Evolutionary conservation across 2,329 filamentous ascomycete genomes (phyloP), one percentile per base, ranked within the genome.

Genomic region (Paecilomyces variotii): DNA sequence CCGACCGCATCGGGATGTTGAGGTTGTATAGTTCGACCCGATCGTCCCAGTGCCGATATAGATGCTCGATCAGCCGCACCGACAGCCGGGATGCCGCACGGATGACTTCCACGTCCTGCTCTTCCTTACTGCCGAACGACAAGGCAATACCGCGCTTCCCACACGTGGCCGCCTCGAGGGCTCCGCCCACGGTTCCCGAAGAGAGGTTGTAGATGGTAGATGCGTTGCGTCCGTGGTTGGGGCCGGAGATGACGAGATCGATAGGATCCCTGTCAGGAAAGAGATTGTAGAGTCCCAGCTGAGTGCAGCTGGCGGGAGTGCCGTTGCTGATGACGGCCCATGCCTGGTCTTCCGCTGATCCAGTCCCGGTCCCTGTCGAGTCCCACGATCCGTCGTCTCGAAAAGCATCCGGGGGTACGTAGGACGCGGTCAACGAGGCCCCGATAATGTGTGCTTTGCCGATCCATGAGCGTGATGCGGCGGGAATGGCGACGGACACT

Each of bases 361-460:
- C 68, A 11, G 19, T 3, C 26, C 30, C n/a, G 30, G n/a, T 14
- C 7, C 14, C 54, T 11, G 28, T 26, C 24, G 30, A 35, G 25
- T 65, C 62, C 87, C 87, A 74, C 49, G 70, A 68, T 57, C 88
- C 84, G 54, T 84, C 82, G 61, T 80, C 71, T 58, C 73, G 73
- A 30, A 84, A 78, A 7, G 80, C 79, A 39, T 77, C 77, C 0
- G 82, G 82, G 3, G 86, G 87, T 74, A 91, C 94, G 78, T 93
- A 95, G 49, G 83, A 80, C 5, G 90, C 91, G 73, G 87, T 89
- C 61, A 94, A 82, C 1, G 87, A 86, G 72, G 91, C 87, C 62
- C 91, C 91, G 68, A 96, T 92, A 70, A 97, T 87, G 76, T 97
- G 92, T 1, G 92, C 92, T 79, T 97, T 97, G 66, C 91, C 91